phyloP scores from a whole-genome alignment of 2,329 filamentous ascomycete genomes.

The Blastomyces gilchristii region DNA sequence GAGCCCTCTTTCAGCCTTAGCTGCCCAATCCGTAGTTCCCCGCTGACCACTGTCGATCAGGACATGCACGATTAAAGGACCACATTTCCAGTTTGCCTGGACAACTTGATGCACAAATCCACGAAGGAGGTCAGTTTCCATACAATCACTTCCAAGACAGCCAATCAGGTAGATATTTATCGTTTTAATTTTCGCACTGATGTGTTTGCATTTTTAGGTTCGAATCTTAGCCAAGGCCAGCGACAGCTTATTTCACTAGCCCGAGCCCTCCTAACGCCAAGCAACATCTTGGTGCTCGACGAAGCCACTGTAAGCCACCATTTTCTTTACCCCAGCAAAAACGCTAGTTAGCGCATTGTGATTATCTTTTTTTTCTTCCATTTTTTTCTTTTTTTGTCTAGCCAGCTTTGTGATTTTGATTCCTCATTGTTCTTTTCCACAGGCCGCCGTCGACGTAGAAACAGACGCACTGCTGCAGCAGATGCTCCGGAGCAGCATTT shows the following conservation, averaged over 20 bases:
- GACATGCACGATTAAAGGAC: constrained; percentile 88
- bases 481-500: constrained; percentile 55
- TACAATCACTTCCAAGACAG: not conserved
- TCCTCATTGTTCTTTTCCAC: constrained; percentile 6
- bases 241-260: constrained; percentile 89
- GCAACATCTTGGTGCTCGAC: constrained; percentile 92
- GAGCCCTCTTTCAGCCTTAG: constrained; percentile 32
- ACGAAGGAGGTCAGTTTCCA: constrained; percentile 73
- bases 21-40: not conserved
- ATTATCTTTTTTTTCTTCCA: not conserved
- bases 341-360: not conserved
- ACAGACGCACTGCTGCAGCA: constrained; percentile 56
- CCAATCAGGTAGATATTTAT: not conserved
- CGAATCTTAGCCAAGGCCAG: constrained; percentile 90
- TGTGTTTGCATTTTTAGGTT: constrained; percentile 46
- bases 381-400: constrained; percentile 11
- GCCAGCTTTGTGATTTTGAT: constrained; percentile 1
- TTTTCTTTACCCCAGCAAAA: not conserved
- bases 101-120: constrained; percentile 76
- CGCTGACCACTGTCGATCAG: constrained; percentile 41
- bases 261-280: constrained; percentile 84
- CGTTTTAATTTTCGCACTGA: not conserved
- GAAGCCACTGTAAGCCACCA: constrained; percentile 66
- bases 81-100: constrained; percentile 79
- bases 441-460: constrained; percentile 60